These are phyloP conservation scores for Microbotryum scabiosae DNA, from an alignment of 1,284 basidiomycete genomes.

Conservation along the genomic window DNA sequence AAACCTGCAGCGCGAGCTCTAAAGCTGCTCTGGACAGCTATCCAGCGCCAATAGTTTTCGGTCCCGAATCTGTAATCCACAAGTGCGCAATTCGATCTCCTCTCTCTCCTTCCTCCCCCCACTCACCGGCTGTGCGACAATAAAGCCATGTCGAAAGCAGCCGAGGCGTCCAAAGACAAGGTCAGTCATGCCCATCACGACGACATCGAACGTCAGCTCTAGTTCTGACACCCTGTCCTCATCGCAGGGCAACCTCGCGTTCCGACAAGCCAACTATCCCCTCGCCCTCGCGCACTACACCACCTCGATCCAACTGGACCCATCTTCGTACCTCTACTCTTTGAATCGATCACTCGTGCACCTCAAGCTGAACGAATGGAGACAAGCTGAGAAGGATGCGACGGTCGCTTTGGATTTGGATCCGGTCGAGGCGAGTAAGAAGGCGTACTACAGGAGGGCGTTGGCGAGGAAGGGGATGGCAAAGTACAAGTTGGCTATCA, in stretches of 20 bases:
- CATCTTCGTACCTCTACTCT: conserved; percentile 55
- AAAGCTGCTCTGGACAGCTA: no score
- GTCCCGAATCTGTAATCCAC: no score
- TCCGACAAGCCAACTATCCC: conserved; percentile 50
- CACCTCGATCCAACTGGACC: conserved; percentile 58
- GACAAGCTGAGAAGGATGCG: conserved; percentile 41
- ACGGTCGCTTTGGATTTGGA: conserved; percentile 20
- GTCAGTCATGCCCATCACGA: conserved; percentile 2
- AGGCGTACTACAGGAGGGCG: conserved; percentile 61
- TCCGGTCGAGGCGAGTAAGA: conserved; percentile 47
- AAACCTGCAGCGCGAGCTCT: no score
- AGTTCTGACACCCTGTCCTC: background rate
- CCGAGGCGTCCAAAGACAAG: conserved; percentile 14
- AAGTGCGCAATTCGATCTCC: no score
- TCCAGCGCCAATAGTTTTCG: no score
- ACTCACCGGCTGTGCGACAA: no score
- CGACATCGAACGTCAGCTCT: background rate
- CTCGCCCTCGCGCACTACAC: conserved; percentile 61
- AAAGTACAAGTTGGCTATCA: conserved; percentile 49
- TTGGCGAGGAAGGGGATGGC: conserved; percentile 55
- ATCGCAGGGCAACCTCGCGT: conserved; percentile 53
- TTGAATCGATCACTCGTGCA: conserved; percentile 74
- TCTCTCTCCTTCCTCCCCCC: background rate
- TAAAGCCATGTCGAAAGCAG: background rate
- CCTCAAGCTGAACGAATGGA: conserved; percentile 52